Evolutionary conservation across 1,284 basidiomycete genomes (phyloP).

Genomic region (Termitomyces sp.): DNA sequence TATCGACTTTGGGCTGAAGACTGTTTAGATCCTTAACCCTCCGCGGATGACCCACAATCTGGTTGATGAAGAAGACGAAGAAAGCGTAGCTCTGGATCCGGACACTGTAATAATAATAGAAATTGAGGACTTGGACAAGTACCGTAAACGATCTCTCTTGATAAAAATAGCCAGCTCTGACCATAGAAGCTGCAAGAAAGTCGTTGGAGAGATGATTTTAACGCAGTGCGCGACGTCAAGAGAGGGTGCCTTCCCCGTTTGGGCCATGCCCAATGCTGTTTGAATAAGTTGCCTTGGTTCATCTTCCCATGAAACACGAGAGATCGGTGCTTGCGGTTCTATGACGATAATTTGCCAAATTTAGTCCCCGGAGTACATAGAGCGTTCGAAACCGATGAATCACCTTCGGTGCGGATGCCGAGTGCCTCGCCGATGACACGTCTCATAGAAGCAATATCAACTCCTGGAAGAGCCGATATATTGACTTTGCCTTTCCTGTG

Average conservation of each 20-base stretch:
- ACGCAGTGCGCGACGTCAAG: slow-evolving; percentile 64
- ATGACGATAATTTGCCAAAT: neutral
- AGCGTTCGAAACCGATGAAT: neutral
- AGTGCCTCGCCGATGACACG: slow-evolving; percentile 40
- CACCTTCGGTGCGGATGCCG: slow-evolving; percentile 37
- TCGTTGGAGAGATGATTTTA: slow-evolving; percentile 46
- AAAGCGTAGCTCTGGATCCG: too few species aligned
- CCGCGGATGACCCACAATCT: too few species aligned
- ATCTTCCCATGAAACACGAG: slow-evolving; percentile 34
- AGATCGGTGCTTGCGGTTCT: slow-evolving; percentile 5
- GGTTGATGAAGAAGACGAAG: too few species aligned
- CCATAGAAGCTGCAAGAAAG: slow-evolving; percentile 64
- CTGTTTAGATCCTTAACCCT: too few species aligned
- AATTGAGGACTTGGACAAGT: too few species aligned
- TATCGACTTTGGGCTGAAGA: too few species aligned
- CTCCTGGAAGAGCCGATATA: slow-evolving; percentile 23
- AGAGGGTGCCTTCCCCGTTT: slow-evolving; percentile 53
- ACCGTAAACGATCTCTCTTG: too few species aligned
- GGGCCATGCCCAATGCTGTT: slow-evolving; percentile 47
- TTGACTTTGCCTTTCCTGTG: slow-evolving; percentile 28
- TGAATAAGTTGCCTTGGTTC: slow-evolving; percentile 51
- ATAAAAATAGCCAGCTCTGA: slow-evolving; percentile 46
- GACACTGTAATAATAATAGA: too few species aligned
- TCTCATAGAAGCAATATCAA: slow-evolving; percentile 40
- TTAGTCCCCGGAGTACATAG: neutral